Base-by-base conservation (phyloP, 768 basidiomycete genomes). In the Cubamyces lactineus region DNA sequence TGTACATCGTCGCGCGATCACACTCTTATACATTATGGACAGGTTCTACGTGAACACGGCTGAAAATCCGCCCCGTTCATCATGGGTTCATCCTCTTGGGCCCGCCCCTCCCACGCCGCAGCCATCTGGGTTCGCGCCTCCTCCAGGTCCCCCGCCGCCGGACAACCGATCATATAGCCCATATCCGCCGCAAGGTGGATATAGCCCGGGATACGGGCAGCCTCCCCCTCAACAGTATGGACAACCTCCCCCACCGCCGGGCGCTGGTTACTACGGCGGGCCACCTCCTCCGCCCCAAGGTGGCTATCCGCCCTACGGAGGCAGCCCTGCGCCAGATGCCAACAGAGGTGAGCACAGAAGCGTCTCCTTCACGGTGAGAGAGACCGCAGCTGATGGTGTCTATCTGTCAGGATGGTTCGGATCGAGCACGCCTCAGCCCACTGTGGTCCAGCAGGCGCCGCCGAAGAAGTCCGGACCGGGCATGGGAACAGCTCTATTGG, bases 21-120 rank as follows among this genome's bases (percentile, higher is more conserved):
- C 28, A 26, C 39, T 52, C 23, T 23, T 26, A 21, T 12, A 26
- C 21, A 30, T 42, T 40, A 41, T 1, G 16, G 19, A 16, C 63
- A 92, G 91, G 90, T 92, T 84, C 78, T 92, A 92, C 65, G 88
- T 92, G 47, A 85, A 92, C 67, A 89, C 87, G 0, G 72, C 68
- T 24, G 80, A 82, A 47, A 74, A 79, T 17, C 89, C 90, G 4
- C 86, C 88, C 0, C 79, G 81, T 19, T 84, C 87, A 40, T 82
- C 80, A 15, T 92, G 91, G 91, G 78, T 75, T 0, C 91, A 91
- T 66, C 91, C 91, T 0, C 73, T 81, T n/a, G 87, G 86, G 3
- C 78, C 84, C 5, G 73, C 79, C 3, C 71, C 73, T 8, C 66
- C 74, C 17, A 50, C 71, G 7, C 69, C 64, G 23, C 80, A 78